Conservation (phyloP, 2,329 filamentous ascomycete species). For the Colletotrichum lini region DNA sequence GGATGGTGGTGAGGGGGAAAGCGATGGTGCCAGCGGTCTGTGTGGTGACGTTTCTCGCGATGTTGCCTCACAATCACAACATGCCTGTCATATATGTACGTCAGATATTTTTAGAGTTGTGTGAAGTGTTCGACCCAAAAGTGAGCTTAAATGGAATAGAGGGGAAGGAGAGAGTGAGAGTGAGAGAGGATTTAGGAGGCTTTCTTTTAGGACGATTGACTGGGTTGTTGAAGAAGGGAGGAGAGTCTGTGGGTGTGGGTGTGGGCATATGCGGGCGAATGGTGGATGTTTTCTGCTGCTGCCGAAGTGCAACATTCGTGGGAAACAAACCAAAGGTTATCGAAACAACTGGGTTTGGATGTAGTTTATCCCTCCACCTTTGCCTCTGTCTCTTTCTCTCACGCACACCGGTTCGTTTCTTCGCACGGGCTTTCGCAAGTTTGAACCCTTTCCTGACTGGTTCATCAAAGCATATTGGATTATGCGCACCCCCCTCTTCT, state of each 20-base stretch:
- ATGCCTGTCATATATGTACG: not conserved
- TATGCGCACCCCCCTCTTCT: not conserved
- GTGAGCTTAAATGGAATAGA: not conserved
- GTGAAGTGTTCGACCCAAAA: not conserved
- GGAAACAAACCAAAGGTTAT: not conserved
- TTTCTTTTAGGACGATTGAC: not conserved
- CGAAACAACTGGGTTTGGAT: not conserved
- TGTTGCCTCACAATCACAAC: not conserved
- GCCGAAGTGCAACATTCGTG: not conserved
- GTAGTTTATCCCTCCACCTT: not conserved
- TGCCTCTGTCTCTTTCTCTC: too few relatives aligned
- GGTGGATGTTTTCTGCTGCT: not conserved
- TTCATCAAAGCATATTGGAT: not conserved
- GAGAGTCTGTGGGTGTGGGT: not conserved
- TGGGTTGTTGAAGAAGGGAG: not conserved
- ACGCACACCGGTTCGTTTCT: not conserved
- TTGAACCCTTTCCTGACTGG: not conserved
- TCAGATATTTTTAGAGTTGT: not conserved
- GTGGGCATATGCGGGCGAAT: not conserved
- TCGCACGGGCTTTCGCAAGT: constrained; percentile 5
- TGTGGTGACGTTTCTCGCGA: not conserved
- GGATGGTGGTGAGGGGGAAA: not conserved
- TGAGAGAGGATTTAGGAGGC: not conserved
- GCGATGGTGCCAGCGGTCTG: not conserved
- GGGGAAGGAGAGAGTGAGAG: too few relatives aligned